A percentile compares a stretch with the other conserved stretches of the same genome.
These are phyloP conservation scores for Phytophthora ohioensis DNA, from an alignment of 352 stramenopile genomes.

Conservation along the genomic window DNA sequence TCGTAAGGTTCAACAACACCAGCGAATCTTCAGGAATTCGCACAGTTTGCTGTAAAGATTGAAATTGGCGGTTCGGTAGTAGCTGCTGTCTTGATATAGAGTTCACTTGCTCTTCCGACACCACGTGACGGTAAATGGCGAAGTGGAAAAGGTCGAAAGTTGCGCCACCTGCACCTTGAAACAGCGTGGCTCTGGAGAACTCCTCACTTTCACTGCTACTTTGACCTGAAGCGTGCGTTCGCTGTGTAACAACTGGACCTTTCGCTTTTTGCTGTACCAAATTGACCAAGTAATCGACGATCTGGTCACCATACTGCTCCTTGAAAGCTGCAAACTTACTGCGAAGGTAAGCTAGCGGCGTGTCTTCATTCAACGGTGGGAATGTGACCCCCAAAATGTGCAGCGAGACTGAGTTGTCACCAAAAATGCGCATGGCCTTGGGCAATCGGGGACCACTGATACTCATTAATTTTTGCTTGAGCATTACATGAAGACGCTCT, in stretches of 20 bases:
- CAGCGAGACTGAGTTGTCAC: constrained; percentile 58
- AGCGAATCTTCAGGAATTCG: constrained; percentile 56
- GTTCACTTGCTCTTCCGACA: constrained; percentile 34
- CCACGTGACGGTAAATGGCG: constrained; percentile 59
- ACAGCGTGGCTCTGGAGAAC: constrained; percentile 42
- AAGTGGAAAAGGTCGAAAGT: constrained; percentile 82
- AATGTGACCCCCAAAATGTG: constrained; percentile 63
- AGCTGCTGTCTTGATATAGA: constrained; percentile 43
- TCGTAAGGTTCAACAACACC: constrained; percentile 56
- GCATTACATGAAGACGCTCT: constrained; percentile 51
- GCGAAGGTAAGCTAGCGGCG: constrained; percentile 64
- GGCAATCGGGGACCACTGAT: constrained; percentile 67
- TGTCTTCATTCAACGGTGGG: constrained; percentile 71
- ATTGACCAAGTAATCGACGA: constrained; percentile 73
- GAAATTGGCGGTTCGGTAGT: constrained; percentile 55
- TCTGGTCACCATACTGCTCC: constrained; percentile 52
- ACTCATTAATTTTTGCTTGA: constrained; percentile 66
- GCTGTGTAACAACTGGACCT: constrained; percentile 24
- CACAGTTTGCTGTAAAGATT: constrained; percentile 37
- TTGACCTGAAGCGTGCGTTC: constrained; percentile 12
- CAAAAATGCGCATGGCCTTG: constrained; percentile 64
- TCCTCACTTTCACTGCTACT: constrained; percentile 10
- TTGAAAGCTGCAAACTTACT: constrained; percentile 66
- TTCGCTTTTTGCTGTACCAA: constrained; percentile 38
- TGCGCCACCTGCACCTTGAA: constrained; percentile 54